Evolutionary conservation across 1,139 yeast species (phyloP), one percentile per base, ranked within the genome.

Genomic region (Hyphopichia buzzinii): DNA sequence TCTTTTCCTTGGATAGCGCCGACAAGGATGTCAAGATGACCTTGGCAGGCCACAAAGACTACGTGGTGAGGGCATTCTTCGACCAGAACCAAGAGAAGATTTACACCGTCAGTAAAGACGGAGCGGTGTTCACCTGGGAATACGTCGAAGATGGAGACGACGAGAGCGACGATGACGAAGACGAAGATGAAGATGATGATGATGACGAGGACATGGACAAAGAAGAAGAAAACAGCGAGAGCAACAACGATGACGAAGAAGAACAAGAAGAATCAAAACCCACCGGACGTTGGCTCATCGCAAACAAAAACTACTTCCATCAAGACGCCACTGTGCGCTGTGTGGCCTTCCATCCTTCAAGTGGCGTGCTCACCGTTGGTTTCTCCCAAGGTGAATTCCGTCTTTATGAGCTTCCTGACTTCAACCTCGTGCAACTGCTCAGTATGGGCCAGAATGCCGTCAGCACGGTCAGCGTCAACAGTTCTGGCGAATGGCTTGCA

Each of bases 401-500:
- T 42, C 67, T 94, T n/a, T 90, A 90, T 54, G 98, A 94, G 52
- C 62, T 92, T 36, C 77, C 77, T 2, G 75, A 74, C 1, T 88
- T 89, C 57, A 79, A 77, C 26, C 58, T 84, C 64, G 72, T 92
- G 19, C 98, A 92, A 59, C 94, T 84, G 51, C 70, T 92, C 39
- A 83, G 94, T 32, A 88, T 94, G 83, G 96, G 98, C 3, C 95
- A 88, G 54, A 84, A 88, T 50, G 82, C 92, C 3, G 84, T 92
- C 28, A 89, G 86, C 52, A 81, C 90, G 8, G 94, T 92, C 3
- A 65, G 80, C 15, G 76, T 92, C 35, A 92, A 92, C 58, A 64
- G 72, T 8, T 71, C 92, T 4, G 99, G 98, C 16, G 98, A 92
- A 60, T 92, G 99, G 99, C 67, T 94, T 33, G 96, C 97, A 0